Base-by-base conservation (phyloP, 2,329 filamentous ascomycete genomes). In the Fusarium sarcochroum region DNA sequence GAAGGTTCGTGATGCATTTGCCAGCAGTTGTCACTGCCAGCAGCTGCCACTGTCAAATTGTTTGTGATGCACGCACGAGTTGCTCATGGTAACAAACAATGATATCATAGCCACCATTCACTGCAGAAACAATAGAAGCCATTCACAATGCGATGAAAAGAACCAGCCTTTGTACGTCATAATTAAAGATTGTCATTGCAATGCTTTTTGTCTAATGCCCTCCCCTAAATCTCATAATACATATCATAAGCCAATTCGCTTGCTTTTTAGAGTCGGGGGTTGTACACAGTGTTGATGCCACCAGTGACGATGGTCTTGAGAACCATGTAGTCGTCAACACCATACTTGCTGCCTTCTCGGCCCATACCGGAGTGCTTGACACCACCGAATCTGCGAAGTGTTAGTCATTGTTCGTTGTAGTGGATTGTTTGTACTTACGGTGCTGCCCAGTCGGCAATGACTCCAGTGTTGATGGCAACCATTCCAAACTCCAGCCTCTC, bases 401-500 rank as follows among this genome's bases (percentile, higher is more conserved):
- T 73, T 50, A 71, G 70, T 38, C 25, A 1, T 35, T 27, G 10
- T n/a, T 20, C 9, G 21, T 18, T 3, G 2, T 6, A 2, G 25
- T n/a, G 9, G 5, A 17, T 1, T 9, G 18, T 17, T 34, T 37
- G 21, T 18, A 69, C 72, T 72, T 60, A 76, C 71, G 75, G 73
- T 10, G 72, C 69, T 20, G 72, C 56, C 30, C 68, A 66, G n/a
- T 75, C 72, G 8, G 73, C 66, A 14, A 76, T 69, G 8, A 80
- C 66, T 81, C 87, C 85, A 57, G 85, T 88, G 70, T 90, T 90
- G 79, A 90, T 80, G 15, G 89, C 89, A 72, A 91, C 89, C 89
- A 91, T 91, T 5, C 89, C 89, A 6, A 89, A 89, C 75, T 91
- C 89, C 34, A 92, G 76, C 67, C 87, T 89, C 81, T 92, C 89